Conservation (phyloP, 768 basidiomycete genomes). For the Hysterangium stoloniferum region DNA sequence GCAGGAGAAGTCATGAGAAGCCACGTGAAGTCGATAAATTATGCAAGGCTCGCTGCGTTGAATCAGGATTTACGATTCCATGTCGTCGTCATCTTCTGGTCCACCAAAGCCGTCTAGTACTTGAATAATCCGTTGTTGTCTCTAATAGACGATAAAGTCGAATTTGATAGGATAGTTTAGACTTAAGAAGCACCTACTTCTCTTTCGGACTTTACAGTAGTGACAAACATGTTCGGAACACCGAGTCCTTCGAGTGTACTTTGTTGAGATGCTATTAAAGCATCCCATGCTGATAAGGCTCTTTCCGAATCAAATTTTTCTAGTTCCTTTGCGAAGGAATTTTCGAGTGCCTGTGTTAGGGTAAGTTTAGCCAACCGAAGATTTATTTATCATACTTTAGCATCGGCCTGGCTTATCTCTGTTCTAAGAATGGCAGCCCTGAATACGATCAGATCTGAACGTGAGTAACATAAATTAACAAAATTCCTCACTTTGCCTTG, state of each 20-base stretch:
- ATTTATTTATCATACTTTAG: conserved; percentile 38
- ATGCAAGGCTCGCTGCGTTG: too few relatives aligned
- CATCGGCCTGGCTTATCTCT: conserved; percentile 60
- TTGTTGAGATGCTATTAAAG: conserved; percentile 66
- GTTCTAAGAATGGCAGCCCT: conserved; percentile 65
- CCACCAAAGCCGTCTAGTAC: conserved; percentile 52
- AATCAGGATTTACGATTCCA: neutral
- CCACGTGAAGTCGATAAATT: too few relatives aligned
- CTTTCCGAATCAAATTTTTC: conserved; percentile 62
- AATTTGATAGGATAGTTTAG: neutral
- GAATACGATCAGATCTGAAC: neutral
- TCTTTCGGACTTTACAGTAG: conserved; percentile 38
- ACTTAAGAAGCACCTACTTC: conserved; percentile 39
- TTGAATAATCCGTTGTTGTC: conserved; percentile 62
- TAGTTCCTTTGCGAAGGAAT: conserved; percentile 57
- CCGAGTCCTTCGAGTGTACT: conserved; percentile 45
- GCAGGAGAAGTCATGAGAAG: too few relatives aligned
- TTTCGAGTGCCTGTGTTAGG: conserved; percentile 49
- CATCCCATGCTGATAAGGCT: conserved; percentile 69
- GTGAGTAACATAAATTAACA: neutral
- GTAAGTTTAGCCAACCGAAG: neutral
- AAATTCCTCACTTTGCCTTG: conserved; percentile 47
- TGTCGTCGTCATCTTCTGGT: conserved; percentile 6
- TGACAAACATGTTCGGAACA: conserved; percentile 67
- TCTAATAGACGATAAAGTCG: conserved; percentile 31